Percentiles rank a stretch among this genome's conserved stretches.
Conservation (phyloP, 208 protist genomes). For the Acanthamoeba royreba region DNA sequence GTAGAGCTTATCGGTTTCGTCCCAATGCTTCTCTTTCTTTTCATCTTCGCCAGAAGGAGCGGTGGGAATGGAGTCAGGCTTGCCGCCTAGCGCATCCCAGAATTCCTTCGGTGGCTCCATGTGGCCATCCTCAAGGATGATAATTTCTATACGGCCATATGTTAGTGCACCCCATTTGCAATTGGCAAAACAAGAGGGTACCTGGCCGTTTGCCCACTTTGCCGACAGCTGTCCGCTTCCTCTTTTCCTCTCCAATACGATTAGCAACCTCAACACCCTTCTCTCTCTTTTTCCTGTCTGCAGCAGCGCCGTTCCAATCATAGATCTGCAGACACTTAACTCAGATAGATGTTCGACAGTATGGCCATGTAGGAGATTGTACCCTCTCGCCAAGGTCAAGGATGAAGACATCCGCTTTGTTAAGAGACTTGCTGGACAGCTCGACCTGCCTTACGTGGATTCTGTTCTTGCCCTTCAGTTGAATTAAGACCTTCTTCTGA, state of each 20-base stretch:
- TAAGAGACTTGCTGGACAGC: not conserved
- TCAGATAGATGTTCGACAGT: not conserved
- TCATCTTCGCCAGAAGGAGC: not conserved
- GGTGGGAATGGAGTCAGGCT: not conserved
- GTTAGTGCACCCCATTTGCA: too few species aligned
- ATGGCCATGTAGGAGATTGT: not conserved
- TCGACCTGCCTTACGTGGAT: not conserved
- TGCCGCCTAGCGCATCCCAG: slow-evolving; percentile 1
- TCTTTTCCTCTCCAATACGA: not conserved
- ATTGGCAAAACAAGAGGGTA: not conserved
- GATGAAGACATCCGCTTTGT: slow-evolving; percentile 38
- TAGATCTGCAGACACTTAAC: not conserved
- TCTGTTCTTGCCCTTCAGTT: not conserved
- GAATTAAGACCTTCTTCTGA: not conserved
- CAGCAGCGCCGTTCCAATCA: not conserved
- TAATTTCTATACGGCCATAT: not conserved
- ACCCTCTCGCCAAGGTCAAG: slow-evolving; percentile 6
- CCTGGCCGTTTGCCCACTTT: not conserved
- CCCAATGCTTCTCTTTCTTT: not conserved
- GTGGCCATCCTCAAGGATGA: slow-evolving; percentile 17
- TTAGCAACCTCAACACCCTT: not conserved
- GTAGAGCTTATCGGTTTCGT: not conserved
- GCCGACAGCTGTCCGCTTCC: not conserved
- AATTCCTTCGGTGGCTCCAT: slow-evolving; percentile 4
- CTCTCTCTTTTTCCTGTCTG: not conserved